Percentiles rank a stretch among this genome's conserved stretches.
phyloP scores from a whole-genome alignment of 768 basidiomycete genomes.

The Amanita pallidorosea region DNA sequence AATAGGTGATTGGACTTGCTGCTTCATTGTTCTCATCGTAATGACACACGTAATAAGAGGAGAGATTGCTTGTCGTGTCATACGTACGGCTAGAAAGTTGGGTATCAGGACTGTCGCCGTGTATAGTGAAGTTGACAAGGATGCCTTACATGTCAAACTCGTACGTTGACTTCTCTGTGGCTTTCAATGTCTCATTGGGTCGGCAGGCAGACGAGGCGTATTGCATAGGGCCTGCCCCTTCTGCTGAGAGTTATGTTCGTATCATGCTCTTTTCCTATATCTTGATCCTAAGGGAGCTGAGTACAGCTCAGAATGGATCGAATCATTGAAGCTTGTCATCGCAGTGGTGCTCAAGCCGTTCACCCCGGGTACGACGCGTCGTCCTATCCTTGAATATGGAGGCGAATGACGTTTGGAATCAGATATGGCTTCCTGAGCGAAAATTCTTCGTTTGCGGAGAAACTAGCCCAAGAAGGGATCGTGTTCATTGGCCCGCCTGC shows the following conservation, averaged over 20 bases:
- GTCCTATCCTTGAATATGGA: neutral
- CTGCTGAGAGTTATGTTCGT: conserved; percentile 81
- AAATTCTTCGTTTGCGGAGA: conserved; percentile 73
- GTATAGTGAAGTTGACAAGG: conserved; percentile 77
- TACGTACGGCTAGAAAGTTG: conserved; percentile 77
- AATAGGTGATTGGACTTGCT: conserved; percentile 45
- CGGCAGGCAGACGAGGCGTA: conserved; percentile 79
- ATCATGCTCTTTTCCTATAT: neutral
- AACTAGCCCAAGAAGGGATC: conserved; percentile 67
- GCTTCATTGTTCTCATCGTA: neutral
- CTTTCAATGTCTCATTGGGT: neutral
- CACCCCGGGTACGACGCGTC: conserved; percentile 67
- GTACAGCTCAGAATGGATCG: conserved; percentile 74
- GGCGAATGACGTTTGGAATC: neutral
- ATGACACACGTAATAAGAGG: conserved; percentile 39
- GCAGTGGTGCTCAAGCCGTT: conserved; percentile 85
- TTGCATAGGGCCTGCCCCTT: conserved; percentile 87
- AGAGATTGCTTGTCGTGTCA: conserved; percentile 93
- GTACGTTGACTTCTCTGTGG: conserved; percentile 25
- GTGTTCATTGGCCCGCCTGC: conserved; percentile 88
- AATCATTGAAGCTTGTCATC: conserved; percentile 74
- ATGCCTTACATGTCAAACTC: conserved; percentile 74
- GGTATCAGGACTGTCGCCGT: conserved; percentile 91
- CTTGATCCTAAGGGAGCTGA: neutral
- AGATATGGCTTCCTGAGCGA: conserved; percentile 91